Percentiles rank a stretch among this genome's conserved stretches.
phyloP scores from a whole-genome alignment of 805 yeast species.

The Danielia reshetovae region DNA sequence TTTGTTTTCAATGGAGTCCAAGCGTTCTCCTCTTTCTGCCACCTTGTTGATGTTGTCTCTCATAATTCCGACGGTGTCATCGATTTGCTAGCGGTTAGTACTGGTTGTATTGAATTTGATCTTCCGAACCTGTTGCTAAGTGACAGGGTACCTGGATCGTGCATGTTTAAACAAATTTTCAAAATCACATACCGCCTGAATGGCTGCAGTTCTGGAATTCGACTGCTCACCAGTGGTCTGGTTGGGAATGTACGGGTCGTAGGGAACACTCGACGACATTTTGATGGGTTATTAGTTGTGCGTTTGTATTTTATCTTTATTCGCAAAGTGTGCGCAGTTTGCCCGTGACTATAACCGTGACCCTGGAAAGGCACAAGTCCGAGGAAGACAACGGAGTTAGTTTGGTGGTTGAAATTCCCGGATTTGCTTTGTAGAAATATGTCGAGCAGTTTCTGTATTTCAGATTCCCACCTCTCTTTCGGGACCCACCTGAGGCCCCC shows the following conservation, averaged over 20 bases:
- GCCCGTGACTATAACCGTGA: neutral
- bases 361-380: too few species aligned
- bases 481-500: too few species aligned
- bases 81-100: conserved; percentile 61
- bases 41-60: conserved; percentile 94
- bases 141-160: neutral
- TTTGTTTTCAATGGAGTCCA: conserved; percentile 87
- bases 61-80: conserved; percentile 96
- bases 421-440: too few species aligned
- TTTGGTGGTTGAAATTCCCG: too few species aligned
- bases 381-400: too few species aligned
- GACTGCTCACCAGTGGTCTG: conserved; percentile 49
- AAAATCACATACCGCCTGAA: conserved; percentile 62
- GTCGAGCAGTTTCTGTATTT: too few species aligned
- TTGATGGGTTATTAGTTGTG: conserved; percentile 1
- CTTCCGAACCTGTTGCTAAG: too few species aligned
- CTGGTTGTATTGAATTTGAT: neutral
- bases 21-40: conserved; percentile 90
- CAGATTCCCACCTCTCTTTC: too few species aligned
- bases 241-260: conserved; percentile 80
- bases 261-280: conserved; percentile 79
- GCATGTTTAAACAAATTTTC: neutral
- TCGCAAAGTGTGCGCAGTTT: neutral
- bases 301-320: neutral
- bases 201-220: conserved; percentile 67